Conservation (phyloP, 73 alveolate genomes). For the Paramecium biaurelia region DNA sequence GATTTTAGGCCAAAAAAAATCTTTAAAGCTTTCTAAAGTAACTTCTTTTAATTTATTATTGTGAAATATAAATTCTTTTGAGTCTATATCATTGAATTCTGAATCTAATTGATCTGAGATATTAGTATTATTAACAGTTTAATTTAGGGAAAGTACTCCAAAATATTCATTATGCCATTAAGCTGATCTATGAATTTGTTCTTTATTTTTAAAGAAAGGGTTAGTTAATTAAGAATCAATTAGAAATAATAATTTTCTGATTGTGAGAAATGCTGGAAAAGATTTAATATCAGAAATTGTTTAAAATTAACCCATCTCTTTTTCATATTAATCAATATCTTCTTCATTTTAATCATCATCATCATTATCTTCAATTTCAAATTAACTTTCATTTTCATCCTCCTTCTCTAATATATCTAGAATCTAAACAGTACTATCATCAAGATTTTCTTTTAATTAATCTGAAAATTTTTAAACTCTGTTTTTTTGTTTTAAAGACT, state of each 20-base stretch:
- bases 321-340: slow-evolving; percentile 68
- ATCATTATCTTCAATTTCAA: not conserved
- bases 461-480: not conserved
- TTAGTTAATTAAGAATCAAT: slow-evolving; percentile 75
- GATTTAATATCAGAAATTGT: slow-evolving; percentile 66
- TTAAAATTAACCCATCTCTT: slow-evolving; percentile 64
- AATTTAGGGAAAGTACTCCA: slow-evolving; percentile 79
- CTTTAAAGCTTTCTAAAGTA: not conserved
- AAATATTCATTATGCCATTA: slow-evolving; percentile 84
- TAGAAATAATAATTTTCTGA: slow-evolving; percentile 76
- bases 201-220: slow-evolving; percentile 82
- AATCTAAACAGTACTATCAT: not conserved
- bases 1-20: not conserved
- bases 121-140: slow-evolving; percentile 66
- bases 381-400: slow-evolving; percentile 12
- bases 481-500: not conserved
- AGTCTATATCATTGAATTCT: slow-evolving; percentile 6
- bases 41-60: not conserved
- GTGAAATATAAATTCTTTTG: slow-evolving; percentile 17
- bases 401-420: not conserved
- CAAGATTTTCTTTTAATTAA: not conserved
- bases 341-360: slow-evolving; percentile 22
- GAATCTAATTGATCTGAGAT: slow-evolving; percentile 51
- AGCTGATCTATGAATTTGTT: slow-evolving; percentile 68
- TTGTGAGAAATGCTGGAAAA: slow-evolving; percentile 85